Evolutionary conservation across 495 filamentous ascomycete species (phyloP), one percentile per base, ranked within the genome.

Genomic region (Amphirosellinia nigrospora): DNA sequence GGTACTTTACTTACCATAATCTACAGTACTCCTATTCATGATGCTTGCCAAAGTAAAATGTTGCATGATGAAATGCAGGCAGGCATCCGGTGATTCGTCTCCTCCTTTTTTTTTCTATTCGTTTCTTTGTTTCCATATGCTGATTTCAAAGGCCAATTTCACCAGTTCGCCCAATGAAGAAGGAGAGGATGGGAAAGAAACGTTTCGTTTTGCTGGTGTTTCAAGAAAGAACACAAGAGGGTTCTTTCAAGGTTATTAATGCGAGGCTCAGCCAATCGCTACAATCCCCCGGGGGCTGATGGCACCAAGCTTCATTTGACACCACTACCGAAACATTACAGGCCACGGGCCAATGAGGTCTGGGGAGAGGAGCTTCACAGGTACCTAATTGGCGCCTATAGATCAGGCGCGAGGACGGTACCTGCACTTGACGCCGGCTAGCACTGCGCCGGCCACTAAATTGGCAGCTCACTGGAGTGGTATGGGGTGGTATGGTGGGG

Each of bases 281-380:
- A 52, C 66, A 61, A 68, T 68, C 66, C 56, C 28, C n/a, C 36
- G 16, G 38, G 52, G 64, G 48, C 36, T 53, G 48, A 52, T 52
- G 41, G 15, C 19, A 45, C 38, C 45, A 21, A 19, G 48, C 21
- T 26, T 23, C 11, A 55, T 34, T 34, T 56, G 21, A 58, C 32
- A 10, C 55, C 30, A 36, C 55, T 58, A 36, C 55, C 55, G 55
- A 58, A 58, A 58, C 55, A 58, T 36, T 30, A 16, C 32, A n/a
- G 55, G 2, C 30, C 55, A 58, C 16, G 21, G 55, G 55, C 55
- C 53, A 58, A 58, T 58, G 53, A 7, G 11, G 23, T 26, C 50
- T 6, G 53, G 13, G 34, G 3, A 36, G 34, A 36, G n/a, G n/a
- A n/a, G n/a, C n/a, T n/a, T n/a, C n/a, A n/a, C n/a, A 36, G 21